Conservation (phyloP, 2,329 filamentous ascomycete genomes). For the Colletotrichum lentis region DNA sequence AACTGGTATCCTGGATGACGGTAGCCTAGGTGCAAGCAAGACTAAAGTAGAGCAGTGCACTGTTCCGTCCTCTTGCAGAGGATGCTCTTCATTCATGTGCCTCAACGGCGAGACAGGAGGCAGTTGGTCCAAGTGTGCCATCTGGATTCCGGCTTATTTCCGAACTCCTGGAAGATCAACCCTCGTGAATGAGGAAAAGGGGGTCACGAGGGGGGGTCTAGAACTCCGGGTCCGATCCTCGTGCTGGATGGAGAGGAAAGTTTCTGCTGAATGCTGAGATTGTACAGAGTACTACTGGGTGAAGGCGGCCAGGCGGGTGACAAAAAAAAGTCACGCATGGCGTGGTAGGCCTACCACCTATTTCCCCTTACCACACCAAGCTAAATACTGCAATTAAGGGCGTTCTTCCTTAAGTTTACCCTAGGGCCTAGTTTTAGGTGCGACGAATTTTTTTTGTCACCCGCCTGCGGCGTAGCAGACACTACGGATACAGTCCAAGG, state of each 20-base stretch:
- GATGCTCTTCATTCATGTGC: conserved; percentile 1
- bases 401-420: too few relatives aligned
- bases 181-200: conserved; percentile 9
- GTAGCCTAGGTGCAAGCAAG: background rate
- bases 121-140: conserved; percentile 19
- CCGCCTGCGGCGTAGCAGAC: background rate
- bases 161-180: conserved; percentile 4
- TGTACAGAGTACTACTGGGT: too few relatives aligned
- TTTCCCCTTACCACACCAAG: too few relatives aligned
- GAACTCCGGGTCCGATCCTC: conserved; percentile 13
- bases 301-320: too few relatives aligned
- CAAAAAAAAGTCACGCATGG: too few relatives aligned
- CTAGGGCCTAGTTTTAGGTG: too few relatives aligned
- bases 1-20: background rate
- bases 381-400: too few relatives aligned
- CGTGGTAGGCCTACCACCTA: too few relatives aligned
- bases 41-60: conserved; percentile 6
- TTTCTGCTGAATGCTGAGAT: conserved; percentile 16
- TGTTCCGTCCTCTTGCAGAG: background rate
- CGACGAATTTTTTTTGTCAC: too few relatives aligned
- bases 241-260: background rate
- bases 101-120: conserved; percentile 13
- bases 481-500: background rate
- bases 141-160: conserved; percentile 33
- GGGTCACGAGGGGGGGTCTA: conserved; percentile 26